Conservation (phyloP, 1,284 basidiomycete genomes). For the Flammula alnicola region DNA sequence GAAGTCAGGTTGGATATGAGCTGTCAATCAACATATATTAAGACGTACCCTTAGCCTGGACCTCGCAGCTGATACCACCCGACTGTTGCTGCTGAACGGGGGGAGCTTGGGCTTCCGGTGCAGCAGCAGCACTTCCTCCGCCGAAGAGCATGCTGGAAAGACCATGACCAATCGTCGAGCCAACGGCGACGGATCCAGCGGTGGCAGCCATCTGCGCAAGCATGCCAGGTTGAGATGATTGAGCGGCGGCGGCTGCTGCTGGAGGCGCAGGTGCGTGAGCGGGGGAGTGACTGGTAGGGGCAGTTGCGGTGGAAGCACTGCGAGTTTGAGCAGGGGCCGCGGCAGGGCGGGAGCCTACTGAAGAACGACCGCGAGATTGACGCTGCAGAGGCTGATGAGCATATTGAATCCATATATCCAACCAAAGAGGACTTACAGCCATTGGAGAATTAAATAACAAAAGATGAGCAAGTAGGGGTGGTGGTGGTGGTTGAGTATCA, state of each 20-base stretch:
- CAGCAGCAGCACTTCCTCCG: constrained; percentile 49
- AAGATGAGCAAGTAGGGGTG: constrained; percentile 10
- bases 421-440: constrained; percentile 55
- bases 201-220: constrained; percentile 87
- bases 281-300: constrained; percentile 50
- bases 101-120: constrained; percentile 45
- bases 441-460: constrained; percentile 41
- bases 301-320: constrained; percentile 64
- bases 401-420: constrained; percentile 7
- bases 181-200: constrained; percentile 85
- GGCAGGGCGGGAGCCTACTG: constrained; percentile 51
- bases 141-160: constrained; percentile 87
- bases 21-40: not conserved
- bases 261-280: constrained; percentile 42
- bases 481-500: constrained; percentile 35
- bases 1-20: constrained; percentile 5
- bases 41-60: constrained; percentile 71
- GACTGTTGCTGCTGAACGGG: constrained; percentile 53
- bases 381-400: constrained; percentile 43
- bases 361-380: constrained; percentile 57
- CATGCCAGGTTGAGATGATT: constrained; percentile 62
- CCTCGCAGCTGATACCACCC: constrained; percentile 59
- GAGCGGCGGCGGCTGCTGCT: constrained; percentile 47
- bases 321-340: constrained; percentile 61
- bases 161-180: constrained; percentile 85